Evolutionary conservation across 2,329 filamentous ascomycete genomes (phyloP).

Genomic region (Phoma sp.): DNA sequence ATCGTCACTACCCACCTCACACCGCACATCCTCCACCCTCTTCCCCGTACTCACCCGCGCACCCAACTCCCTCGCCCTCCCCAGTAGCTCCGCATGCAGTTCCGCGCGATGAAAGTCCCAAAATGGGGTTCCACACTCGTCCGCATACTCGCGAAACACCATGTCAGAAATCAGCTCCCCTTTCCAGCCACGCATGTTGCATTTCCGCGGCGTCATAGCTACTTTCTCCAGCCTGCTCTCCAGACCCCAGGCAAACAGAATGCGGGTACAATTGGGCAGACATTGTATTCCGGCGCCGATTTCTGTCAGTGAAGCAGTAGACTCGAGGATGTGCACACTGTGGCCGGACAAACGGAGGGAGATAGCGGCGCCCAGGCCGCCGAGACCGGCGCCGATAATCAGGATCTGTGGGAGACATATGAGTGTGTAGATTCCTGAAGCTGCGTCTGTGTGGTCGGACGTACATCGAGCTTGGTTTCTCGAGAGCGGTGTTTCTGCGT

Average conservation of each 20-base stretch:
- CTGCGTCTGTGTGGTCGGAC: too few species aligned
- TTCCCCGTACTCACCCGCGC: constrained; percentile 54
- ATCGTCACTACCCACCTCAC: constrained; percentile 35
- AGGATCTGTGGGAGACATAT: constrained; percentile 44
- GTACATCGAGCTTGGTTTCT: constrained; percentile 32
- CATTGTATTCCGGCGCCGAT: constrained; percentile 61
- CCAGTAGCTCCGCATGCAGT: constrained; percentile 56
- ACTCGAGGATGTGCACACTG: constrained; percentile 56
- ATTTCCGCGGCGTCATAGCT: constrained; percentile 49
- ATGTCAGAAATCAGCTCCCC: constrained; percentile 57
- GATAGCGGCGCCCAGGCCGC: constrained; percentile 60
- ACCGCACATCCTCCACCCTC: constrained; percentile 52
- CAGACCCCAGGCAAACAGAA: constrained; percentile 59
- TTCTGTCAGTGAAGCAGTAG: constrained; percentile 55
- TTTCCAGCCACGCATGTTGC: constrained; percentile 61
- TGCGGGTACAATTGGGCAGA: constrained; percentile 55
- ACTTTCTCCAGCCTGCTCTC: constrained; percentile 51
- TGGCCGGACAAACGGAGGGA: constrained; percentile 55
- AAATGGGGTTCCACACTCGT: constrained; percentile 52
- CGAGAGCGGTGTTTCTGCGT: constrained; percentile 34
- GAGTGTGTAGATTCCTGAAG: too few species aligned
- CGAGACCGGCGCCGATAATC: constrained; percentile 63
- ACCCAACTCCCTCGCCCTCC: constrained; percentile 57
- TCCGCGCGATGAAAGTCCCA: constrained; percentile 63
- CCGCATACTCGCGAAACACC: constrained; percentile 53